Conservation (phyloP, 2,329 filamentous ascomycete species). For the Trichoderma koningiopsis region DNA sequence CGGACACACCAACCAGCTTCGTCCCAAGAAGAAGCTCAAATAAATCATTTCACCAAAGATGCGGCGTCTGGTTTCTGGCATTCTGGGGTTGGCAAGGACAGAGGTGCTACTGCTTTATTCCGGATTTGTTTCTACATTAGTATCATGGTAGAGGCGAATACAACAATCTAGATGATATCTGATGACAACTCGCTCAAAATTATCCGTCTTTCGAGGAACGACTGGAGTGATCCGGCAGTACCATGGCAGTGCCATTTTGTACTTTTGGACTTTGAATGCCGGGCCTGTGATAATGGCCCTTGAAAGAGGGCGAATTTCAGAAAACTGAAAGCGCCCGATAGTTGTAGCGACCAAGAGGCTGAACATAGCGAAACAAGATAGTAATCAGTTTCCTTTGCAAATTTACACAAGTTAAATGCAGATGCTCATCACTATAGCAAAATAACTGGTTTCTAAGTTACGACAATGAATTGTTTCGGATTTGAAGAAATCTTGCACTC, state of each 20-base stretch:
- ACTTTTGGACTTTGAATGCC: background rate
- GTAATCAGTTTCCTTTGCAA: background rate
- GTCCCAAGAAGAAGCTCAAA: constrained; percentile 99
- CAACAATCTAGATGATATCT: constrained; percentile 42
- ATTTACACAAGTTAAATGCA: background rate
- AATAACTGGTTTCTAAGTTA: background rate
- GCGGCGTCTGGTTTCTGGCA: constrained; percentile 51
- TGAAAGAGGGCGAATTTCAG: background rate
- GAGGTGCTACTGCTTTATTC: constrained; percentile 42
- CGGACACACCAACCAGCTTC: constrained; percentile 99
- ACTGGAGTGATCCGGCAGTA: background rate
- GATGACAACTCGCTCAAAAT: constrained; percentile 29
- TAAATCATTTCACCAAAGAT: constrained; percentile 48
- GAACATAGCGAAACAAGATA: background rate
- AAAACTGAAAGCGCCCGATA: background rate
- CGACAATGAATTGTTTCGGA: no score
- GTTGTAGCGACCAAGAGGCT: background rate
- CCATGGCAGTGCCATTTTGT: background rate
- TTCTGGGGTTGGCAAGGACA: constrained; percentile 42
- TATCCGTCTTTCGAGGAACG: background rate
- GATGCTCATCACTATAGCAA: background rate
- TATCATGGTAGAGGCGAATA: constrained; percentile 44
- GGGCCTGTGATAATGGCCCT: background rate
- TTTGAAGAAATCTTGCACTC: background rate
- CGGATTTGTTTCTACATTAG: constrained; percentile 46